Conservation (phyloP, 306 rosid species). For the Cucumis hystrix region DNA sequence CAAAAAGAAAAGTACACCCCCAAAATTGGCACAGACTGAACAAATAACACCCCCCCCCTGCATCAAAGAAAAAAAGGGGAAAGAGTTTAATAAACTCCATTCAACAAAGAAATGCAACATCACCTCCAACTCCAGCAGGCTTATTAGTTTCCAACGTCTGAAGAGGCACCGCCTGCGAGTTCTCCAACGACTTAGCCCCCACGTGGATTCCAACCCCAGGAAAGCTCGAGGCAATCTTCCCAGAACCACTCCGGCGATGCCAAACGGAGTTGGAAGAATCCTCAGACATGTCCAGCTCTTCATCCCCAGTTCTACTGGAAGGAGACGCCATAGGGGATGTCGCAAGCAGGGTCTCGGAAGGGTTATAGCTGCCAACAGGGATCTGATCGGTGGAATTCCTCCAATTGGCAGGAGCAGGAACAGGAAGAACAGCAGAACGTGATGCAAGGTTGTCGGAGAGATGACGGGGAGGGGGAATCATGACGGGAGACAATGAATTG, state of each 20-base stretch:
- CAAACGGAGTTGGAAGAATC: conserved; percentile 15
- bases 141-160: neutral
- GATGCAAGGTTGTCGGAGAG: neutral
- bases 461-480: conserved; percentile 52
- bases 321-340: neutral
- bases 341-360: conserved; percentile 14
- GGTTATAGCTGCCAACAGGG: conserved; percentile 19
- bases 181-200: neutral
- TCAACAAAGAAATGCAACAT: neutral
- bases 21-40: neutral
- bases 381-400: neutral
- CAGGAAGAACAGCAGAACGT: neutral
- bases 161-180: neutral
- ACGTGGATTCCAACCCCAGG: neutral
- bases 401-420: conserved; percentile 22
- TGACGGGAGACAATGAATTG: conserved; percentile 59
- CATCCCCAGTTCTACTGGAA: conserved; percentile 20
- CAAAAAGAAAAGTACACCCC: neutral
- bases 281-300: conserved; percentile 34
- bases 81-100: neutral
- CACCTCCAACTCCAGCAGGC: neutral
- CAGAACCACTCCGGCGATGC: neutral
- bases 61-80: neutral
- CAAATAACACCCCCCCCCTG: neutral
- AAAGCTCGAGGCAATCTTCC: conserved; percentile 3